Percentiles rank a stretch among this genome's conserved stretches.
These are phyloP conservation scores for Salicornia ramosissima DNA, from an alignment of 148 eudicot genomes.

Conservation along the genomic window DNA sequence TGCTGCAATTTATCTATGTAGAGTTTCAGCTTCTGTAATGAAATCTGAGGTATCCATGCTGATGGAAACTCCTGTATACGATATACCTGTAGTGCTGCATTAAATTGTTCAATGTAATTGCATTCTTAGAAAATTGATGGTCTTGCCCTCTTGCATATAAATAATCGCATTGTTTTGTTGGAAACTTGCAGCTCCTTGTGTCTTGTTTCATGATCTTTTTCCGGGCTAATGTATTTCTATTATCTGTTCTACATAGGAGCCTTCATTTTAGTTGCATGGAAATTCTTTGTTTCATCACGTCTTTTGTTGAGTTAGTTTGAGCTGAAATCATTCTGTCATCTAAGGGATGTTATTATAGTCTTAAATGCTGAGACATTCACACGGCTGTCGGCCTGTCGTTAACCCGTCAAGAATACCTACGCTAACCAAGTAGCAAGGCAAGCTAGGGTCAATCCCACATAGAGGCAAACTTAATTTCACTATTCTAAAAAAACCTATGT, in stretches of 20 bases:
- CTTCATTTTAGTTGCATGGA: background rate
- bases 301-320: too few relatives aligned
- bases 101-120: background rate
- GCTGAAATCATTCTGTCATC: too few relatives aligned
- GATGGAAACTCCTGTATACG: background rate
- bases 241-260: background rate
- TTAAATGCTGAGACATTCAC: too few relatives aligned
- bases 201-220: constrained; percentile 6
- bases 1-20: background rate
- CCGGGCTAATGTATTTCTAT: background rate
- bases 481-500: too few relatives aligned
- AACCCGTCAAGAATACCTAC: too few relatives aligned
- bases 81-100: background rate
- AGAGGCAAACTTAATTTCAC: too few relatives aligned
- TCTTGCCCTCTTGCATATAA: too few relatives aligned
- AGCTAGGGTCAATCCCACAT: too few relatives aligned
- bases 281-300: background rate
- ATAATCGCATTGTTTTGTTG: too few relatives aligned
- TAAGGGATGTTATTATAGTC: too few relatives aligned
- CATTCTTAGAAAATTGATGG: background rate
- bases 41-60: background rate
- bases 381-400: too few relatives aligned
- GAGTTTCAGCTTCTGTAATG: background rate
- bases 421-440: too few relatives aligned
- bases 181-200: background rate